Percentiles rank a stretch among this genome's conserved stretches.
Evolutionary conservation across 208 protist genomes (phyloP).

Genomic region (Trypanosoma platydactyli): DNA sequence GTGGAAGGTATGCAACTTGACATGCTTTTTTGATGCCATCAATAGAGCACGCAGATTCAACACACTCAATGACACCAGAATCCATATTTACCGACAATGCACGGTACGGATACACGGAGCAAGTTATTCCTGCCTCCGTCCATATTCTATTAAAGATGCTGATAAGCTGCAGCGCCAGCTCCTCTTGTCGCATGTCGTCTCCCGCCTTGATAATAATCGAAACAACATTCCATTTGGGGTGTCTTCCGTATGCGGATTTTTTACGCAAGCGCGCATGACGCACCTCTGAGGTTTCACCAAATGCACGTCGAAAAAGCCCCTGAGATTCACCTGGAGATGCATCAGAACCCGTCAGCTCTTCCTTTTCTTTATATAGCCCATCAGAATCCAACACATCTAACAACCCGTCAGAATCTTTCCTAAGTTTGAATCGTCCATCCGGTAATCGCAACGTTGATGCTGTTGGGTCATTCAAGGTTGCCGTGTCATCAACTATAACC

Average conservation of each 20-base stretch:
- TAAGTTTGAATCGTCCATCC: conserved; percentile 64
- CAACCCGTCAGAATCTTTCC: conserved; percentile 43
- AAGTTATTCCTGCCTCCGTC: conserved; percentile 81
- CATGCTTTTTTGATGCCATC: conserved; percentile 91
- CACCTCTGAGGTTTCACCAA: conserved; percentile 63
- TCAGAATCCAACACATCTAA: conserved; percentile 28
- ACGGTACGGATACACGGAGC: conserved; percentile 73
- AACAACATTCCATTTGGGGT: conserved; percentile 84
- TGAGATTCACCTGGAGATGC: not conserved
- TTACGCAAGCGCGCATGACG: conserved; percentile 51
- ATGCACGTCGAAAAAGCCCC: conserved; percentile 42
- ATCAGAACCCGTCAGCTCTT: not conserved
- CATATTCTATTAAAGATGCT: conserved; percentile 82
- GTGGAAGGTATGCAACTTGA: conserved; percentile 54
- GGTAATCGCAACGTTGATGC: conserved; percentile 55
- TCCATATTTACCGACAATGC: conserved; percentile 76
- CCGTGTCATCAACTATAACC: conserved; percentile 85
- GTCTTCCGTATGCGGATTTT: conserved; percentile 72
- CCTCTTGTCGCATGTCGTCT: conserved; percentile 93
- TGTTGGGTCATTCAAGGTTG: conserved; percentile 77
- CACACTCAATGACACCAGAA: conserved; percentile 86
- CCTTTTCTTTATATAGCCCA: not conserved
- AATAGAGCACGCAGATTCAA: conserved; percentile 87
- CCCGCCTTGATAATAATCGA: conserved; percentile 92
- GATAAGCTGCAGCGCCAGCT: conserved; percentile 93